Base-by-base conservation (phyloP, 345 rosid species). In the Combretum micranthum region DNA sequence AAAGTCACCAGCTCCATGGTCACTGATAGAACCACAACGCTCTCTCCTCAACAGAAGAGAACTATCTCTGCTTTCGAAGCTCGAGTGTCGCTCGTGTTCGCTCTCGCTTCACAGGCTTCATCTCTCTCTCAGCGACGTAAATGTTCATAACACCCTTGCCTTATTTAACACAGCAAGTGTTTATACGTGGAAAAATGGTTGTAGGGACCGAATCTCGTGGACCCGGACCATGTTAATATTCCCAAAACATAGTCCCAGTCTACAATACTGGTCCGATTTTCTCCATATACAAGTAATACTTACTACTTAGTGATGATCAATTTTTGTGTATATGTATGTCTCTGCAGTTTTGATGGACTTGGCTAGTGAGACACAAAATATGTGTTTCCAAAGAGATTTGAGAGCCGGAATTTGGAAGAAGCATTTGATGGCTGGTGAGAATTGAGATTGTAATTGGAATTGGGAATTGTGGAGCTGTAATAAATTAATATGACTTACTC, bases 101-200 rank as follows among this genome's bases (percentile, higher is more conserved):
- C 96, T 45, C 90, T 91, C 63, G 87, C 83, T 55, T 78, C 92
- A 54, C 98, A 91, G 51, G 75, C 87, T 13, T 70, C 83, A 8
- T 74, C 85, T 12, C 69, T 74, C 47, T 83, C 92, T 46, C 95
- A 86, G 80, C 79, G 95, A 79, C 84, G 98, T 88, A 88, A 71
- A 64, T 76, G 77, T 76, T 68, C 55, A 60, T 32, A 7, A 25
- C 9, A 1, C 1, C 39, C 39, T 11, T 32, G 10, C 39, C 39
- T 32, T 4, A 7, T 7, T 4, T 7, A 32, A 32, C 39, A 32
- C 26, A 5, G 5, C 2, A 25, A 32, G 10, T 32, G 10, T 11
- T 32, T 32, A 4, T 32, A 11, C 39, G 9, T 32, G 6, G 32
- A 3, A 25, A 25, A 25, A 7, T 25, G 6, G 4, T 25, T 25